A percentile compares a stretch with the other conserved stretches of the same genome.
Evolutionary conservation across 2,329 filamentous ascomycete species (phyloP).

Genomic region (Verruconis gallopava): DNA sequence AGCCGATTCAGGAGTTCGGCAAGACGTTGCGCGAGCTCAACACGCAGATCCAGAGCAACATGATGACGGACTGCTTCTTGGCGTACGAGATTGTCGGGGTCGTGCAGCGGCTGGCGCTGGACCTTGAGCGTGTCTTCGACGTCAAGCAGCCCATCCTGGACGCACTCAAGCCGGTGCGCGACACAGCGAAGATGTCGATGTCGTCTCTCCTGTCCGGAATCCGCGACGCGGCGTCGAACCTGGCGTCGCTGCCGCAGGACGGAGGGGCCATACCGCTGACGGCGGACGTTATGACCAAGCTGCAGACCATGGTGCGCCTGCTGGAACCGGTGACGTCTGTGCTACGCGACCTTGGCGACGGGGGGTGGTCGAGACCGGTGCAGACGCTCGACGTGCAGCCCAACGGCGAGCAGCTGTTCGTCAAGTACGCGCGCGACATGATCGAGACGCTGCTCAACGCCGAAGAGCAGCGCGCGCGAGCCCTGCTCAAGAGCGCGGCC

Average conservation of each 20-base stretch:
- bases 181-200: constrained; percentile 81
- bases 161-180: constrained; percentile 75
- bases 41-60: constrained; percentile 70
- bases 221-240: constrained; percentile 50
- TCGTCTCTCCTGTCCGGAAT: constrained; percentile 75
- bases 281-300: constrained; percentile 69
- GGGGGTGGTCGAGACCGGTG: constrained; percentile 55
- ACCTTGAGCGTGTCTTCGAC: constrained; percentile 67
- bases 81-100: constrained; percentile 94
- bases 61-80: constrained; percentile 84
- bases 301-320: constrained; percentile 80
- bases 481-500: constrained; percentile 63
- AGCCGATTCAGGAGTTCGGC: constrained; percentile 66
- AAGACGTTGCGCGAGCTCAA: constrained; percentile 83
- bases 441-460: constrained; percentile 67
- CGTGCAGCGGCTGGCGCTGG: constrained; percentile 64
- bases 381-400: constrained; percentile 72
- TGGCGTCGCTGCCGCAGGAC: constrained; percentile 62
- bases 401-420: constrained; percentile 77
- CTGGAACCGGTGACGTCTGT: constrained; percentile 76
- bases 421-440: constrained; percentile 79
- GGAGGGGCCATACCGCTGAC: constrained; percentile 68
- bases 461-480: constrained; percentile 60
- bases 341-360: constrained; percentile 82
- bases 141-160: constrained; percentile 73